These are phyloP conservation scores for Skeletonema tropicum DNA, from an alignment of 108 stramenopile species.

Conservation along the genomic window DNA sequence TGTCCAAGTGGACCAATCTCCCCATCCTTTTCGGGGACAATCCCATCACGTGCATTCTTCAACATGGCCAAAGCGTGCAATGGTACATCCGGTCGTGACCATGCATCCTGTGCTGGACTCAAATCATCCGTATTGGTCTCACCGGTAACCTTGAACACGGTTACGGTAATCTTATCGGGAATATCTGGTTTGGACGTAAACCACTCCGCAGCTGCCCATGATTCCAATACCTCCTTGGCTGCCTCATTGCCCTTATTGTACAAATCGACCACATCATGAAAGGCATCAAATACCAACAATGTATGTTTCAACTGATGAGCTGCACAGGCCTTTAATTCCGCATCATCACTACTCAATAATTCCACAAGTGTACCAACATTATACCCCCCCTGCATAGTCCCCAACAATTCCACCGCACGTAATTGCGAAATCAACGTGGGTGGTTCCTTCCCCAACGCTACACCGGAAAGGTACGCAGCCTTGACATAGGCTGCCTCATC, in stretches of 20 bases:
- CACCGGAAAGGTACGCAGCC: constrained; percentile 85
- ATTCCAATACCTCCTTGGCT: constrained; percentile 83
- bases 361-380: constrained; percentile 89
- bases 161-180: constrained; percentile 89
- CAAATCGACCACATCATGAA: constrained; percentile 89
- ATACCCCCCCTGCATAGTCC: constrained; percentile 98
- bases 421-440: constrained; percentile 60
- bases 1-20: constrained; percentile 84
- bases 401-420: constrained; percentile 85
- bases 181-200: constrained; percentile 80
- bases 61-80: constrained; percentile 96
- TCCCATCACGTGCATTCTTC: constrained; percentile 94
- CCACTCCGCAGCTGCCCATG: constrained; percentile 96
- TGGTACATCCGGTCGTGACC: constrained; percentile 95
- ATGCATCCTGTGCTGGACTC: constrained; percentile 94
- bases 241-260: constrained; percentile 44
- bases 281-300: constrained; percentile 93
- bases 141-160: constrained; percentile 97
- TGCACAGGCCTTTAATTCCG: constrained; percentile 68
- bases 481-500: constrained; percentile 98
- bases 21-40: constrained; percentile 80
- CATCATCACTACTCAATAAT: constrained; percentile 63
- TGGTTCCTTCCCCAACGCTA: constrained; percentile 80
- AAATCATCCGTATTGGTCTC: constrained; percentile 98
- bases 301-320: constrained; percentile 88